phyloP scores from a whole-genome alignment of 306 rosid genomes.

The Lupinus albus region DNA sequence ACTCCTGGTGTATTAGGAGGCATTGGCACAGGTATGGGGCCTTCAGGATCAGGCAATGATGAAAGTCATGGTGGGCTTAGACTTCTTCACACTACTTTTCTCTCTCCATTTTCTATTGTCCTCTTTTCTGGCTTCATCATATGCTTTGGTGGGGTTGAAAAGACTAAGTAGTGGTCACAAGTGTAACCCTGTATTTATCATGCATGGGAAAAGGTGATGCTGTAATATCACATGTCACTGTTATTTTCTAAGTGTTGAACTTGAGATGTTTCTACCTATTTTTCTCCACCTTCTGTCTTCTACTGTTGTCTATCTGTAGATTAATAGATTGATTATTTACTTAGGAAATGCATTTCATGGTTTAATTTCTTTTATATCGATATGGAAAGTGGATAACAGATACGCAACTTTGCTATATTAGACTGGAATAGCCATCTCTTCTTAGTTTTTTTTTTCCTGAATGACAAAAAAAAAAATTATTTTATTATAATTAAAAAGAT shows the following conservation, averaged over 20 bases:
- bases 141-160: constrained; percentile 63
- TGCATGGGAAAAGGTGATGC: constrained; percentile 40
- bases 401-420: too few species aligned
- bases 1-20: constrained; percentile 77
- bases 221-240: constrained; percentile 50
- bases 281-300: constrained; percentile 40
- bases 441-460: too few species aligned
- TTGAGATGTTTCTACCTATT: constrained; percentile 39
- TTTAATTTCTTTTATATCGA: too few species aligned
- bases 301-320: too few species aligned
- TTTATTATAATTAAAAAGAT: too few species aligned
- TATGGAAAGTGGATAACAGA: too few species aligned
- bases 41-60: constrained; percentile 74
- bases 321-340: too few species aligned
- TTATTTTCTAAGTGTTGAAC: constrained; percentile 55
- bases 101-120: constrained; percentile 35
- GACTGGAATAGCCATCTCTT: too few species aligned
- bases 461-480: too few species aligned
- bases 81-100: constrained; percentile 32
- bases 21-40: constrained; percentile 67
- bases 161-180: neutral
- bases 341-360: too few species aligned
- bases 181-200: constrained; percentile 8
- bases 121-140: constrained; percentile 55
- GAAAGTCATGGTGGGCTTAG: constrained; percentile 61